Conservation (phyloP, 495 filamentous ascomycete species). For the Aspergillus saccharolyticus region DNA sequence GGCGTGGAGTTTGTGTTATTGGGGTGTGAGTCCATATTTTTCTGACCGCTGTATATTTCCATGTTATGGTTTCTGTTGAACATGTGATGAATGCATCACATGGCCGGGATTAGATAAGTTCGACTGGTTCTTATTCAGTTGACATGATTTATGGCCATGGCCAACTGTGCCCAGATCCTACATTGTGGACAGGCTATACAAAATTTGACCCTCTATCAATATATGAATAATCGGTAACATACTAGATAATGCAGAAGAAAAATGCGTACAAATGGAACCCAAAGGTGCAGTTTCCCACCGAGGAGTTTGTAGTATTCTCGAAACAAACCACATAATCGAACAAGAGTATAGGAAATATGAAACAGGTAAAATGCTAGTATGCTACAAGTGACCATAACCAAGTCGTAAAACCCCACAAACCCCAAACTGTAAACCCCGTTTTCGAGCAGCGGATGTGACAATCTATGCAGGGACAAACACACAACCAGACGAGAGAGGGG, state of each 20-base stretch:
- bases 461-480: not conserved
- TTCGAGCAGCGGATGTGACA: not conserved
- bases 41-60: not conserved
- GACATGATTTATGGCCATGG: too few species aligned
- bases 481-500: not conserved
- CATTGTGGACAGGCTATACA: too few species aligned
- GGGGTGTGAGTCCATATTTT: not conserved
- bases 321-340: constrained; percentile 29
- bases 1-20: too few species aligned
- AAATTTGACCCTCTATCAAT: too few species aligned
- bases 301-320: constrained; percentile 16
- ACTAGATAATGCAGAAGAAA: not conserved
- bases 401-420: constrained; percentile 9
- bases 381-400: constrained; percentile 31
- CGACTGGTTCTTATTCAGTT: too few species aligned
- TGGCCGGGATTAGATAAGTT: too few species aligned
- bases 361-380: constrained; percentile 28
- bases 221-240: too few species aligned
- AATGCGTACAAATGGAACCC: too few species aligned
- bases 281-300: not conserved
- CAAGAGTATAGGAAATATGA: constrained; percentile 16
- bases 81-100: not conserved
- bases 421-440: constrained; percentile 3
- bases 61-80: not conserved
- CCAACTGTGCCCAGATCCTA: too few species aligned